Base-by-base conservation (phyloP, 768 basidiomycete genomes). In the Hypholoma fasciculare region DNA sequence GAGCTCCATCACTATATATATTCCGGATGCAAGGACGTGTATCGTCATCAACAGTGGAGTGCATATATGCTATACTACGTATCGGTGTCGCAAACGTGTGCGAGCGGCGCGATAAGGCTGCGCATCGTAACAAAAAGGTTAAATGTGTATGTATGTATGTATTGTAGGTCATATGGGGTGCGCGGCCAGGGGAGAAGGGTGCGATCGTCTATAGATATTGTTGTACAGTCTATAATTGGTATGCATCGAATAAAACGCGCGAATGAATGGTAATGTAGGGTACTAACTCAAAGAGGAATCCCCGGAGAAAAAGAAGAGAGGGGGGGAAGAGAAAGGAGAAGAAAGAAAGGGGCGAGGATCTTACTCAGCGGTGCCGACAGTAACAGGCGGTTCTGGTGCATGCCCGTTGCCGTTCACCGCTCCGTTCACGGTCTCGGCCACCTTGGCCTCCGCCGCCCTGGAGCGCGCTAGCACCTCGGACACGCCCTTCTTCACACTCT, bases 401-500 rank as follows among this genome's bases (percentile, higher is more conserved):
- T 60, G 56, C 23, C 52, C 63, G 39, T 61, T 59, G 11, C 61
- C 61, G 23, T 62, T 62, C 11, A 30, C 56, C 14, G 37, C 50
- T 12, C 16, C 49, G 16, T 46, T 50, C 16, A 47, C 17, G 16
- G 39, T 11, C 14, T 27, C 49, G 30, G 12, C 54, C n/a, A 36
- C 54, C 30, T 19, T 27, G 7, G 43, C 20, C 52, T 52, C 39
- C n/a, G 43, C 42, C 30, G 54, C 6, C 30, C 46, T 44, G 16
- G 27, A 13, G 2, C 54, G 43, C n/a, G 70, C 68, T 13, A 80
- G 61, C n/a, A 77, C 65, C 9, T 78, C 76, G 5, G 73, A 65
- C 16, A 82, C 69, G 14, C 74, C 71, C 57, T 78, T 78, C 56
- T 73, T 72, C 23, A 84, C 64, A 13, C 72, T 74, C 37, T 87